These are phyloP conservation scores for Boletus sensibilis DNA, from an alignment of 768 basidiomycete genomes.

Conservation along the genomic window DNA sequence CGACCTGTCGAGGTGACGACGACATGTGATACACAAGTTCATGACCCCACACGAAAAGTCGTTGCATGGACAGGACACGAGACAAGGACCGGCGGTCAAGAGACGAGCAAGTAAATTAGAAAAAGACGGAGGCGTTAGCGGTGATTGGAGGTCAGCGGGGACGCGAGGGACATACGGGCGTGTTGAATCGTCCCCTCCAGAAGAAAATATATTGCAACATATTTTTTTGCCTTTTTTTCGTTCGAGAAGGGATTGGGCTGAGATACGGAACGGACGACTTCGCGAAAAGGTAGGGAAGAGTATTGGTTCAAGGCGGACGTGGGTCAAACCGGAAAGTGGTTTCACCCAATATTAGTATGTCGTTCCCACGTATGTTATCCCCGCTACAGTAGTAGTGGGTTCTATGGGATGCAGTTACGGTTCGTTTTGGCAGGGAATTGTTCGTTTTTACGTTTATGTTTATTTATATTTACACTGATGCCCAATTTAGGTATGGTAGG, in stretches of 20 bases:
- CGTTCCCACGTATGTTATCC: constrained; percentile 26
- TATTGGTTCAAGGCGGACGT: not conserved
- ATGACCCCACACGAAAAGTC: not conserved
- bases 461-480: too few relatives aligned
- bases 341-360: constrained; percentile 5
- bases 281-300: not conserved
- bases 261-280: not conserved
- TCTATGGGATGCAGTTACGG: too few relatives aligned
- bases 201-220: constrained; percentile 28
- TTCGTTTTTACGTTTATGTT: too few relatives aligned
- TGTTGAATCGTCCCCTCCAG: constrained; percentile 30
- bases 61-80: not conserved
- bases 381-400: too few relatives aligned
- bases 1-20: constrained; percentile 44
- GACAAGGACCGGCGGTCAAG: not conserved
- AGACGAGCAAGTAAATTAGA: not conserved
- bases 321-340: constrained; percentile 26
- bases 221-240: not conserved
- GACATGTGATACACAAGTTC: not conserved
- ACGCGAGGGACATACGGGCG: constrained; percentile 21
- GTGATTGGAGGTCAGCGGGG: not conserved
- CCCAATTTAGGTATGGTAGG: too few relatives aligned
- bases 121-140: not conserved
- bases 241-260: not conserved
- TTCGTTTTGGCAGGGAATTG: too few relatives aligned